phyloP scores from a whole-genome alignment of 164 flowering plant species.

The Buxus sempervirens region DNA sequence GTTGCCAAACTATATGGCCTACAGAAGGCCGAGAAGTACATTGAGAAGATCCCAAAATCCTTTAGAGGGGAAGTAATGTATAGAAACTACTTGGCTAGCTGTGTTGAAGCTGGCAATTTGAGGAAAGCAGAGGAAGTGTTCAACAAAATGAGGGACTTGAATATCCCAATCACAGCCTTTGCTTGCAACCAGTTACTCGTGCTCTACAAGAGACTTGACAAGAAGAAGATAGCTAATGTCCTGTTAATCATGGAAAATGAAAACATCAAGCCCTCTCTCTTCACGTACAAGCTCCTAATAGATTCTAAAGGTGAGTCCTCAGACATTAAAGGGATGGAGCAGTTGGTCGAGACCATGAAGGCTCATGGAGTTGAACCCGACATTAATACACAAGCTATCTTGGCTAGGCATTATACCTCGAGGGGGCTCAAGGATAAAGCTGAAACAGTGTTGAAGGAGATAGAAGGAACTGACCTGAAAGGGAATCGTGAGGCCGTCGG shows the following conservation, averaged over 20 bases:
- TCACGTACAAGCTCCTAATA: not conserved
- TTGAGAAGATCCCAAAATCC: not conserved
- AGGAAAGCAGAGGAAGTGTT: not conserved
- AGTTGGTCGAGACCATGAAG: not conserved
- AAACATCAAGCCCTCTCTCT: not conserved
- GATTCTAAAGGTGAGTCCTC: not conserved
- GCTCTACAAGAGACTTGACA: not conserved
- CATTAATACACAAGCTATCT: not conserved
- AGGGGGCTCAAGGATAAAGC: not conserved
- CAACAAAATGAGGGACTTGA: not conserved
- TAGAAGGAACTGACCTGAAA: not conserved
- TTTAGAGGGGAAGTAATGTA: not conserved
- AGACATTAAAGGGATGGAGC: not conserved
- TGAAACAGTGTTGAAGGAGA: not conserved
- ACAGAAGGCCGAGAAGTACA: not conserved
- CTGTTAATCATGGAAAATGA: not conserved
- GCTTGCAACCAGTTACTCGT: not conserved
- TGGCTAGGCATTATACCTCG: not conserved
- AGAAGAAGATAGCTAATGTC: not conserved
- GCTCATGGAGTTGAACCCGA: not conserved
- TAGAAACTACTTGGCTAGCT: not conserved
- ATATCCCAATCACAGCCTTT: not conserved
- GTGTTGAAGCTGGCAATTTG: not conserved
- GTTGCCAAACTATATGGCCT: not conserved
- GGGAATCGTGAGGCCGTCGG: not conserved